phyloP scores from a whole-genome alignment of 768 basidiomycete species.

The Ramaria rubella region DNA sequence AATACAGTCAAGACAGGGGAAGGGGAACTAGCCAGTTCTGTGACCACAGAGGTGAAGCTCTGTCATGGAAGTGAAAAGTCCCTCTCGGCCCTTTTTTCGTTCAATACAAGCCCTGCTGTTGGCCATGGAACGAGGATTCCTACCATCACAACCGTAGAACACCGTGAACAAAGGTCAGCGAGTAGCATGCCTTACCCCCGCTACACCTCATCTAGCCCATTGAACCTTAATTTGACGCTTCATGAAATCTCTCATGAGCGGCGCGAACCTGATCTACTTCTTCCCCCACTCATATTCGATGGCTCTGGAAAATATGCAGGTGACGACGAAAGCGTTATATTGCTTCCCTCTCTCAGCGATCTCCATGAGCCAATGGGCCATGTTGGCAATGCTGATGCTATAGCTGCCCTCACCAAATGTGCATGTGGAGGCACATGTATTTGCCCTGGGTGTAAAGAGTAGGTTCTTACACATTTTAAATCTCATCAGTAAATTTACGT shows the following conservation, averaged over 20 bases:
- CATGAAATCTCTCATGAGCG: neutral
- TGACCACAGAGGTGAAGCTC: neutral
- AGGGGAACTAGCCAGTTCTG: neutral
- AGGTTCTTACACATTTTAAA: neutral
- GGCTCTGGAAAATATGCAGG: neutral
- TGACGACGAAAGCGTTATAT: neutral
- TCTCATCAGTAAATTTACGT: neutral
- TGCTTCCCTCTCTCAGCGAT: conserved; percentile 1
- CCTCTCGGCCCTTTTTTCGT: neutral
- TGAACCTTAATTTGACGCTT: neutral
- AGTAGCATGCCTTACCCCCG: neutral
- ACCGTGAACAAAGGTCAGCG: neutral
- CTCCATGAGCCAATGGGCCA: neutral
- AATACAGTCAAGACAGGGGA: neutral
- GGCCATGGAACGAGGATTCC: neutral
- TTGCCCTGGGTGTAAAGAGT: conserved; percentile 64
- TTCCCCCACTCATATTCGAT: neutral
- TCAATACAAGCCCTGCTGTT: neutral
- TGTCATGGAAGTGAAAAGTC: neutral
- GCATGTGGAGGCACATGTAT: conserved; percentile 63
- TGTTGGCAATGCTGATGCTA: conserved; percentile 32
- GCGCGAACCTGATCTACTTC: neutral
- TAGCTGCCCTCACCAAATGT: conserved; percentile 35
- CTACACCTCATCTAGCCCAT: neutral
- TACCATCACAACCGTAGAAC: neutral